A percentile compares a stretch with the other conserved stretches of the same genome.
These are phyloP conservation scores for Perilla frutescens DNA, from an alignment of 257 asterid genomes.

Conservation along the genomic window DNA sequence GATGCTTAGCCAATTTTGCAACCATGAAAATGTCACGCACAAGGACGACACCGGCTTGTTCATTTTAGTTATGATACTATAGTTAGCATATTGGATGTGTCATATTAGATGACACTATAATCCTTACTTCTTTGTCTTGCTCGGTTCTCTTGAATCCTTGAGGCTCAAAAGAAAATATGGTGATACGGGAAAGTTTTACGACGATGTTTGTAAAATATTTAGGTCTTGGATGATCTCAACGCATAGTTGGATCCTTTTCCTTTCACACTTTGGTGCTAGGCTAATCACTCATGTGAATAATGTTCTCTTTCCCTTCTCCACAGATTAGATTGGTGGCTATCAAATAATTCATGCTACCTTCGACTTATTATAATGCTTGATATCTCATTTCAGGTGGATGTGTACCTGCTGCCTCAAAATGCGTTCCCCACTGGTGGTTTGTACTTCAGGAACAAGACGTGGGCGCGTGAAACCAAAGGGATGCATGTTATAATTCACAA, in stretches of 20 bases:
- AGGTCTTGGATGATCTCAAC: not conserved
- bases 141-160: not conserved
- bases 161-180: not conserved
- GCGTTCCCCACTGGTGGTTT: slow-evolving; percentile 98
- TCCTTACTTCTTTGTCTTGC: not conserved
- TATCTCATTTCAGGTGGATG: slow-evolving; percentile 70
- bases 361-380: slow-evolving; percentile 15
- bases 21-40: not conserved
- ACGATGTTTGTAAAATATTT: slow-evolving; percentile 5
- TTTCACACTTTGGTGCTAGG: slow-evolving; percentile 3
- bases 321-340: not conserved
- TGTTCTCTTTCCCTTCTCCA: slow-evolving; percentile 10
- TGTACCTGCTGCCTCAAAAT: slow-evolving; percentile 85
- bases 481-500: slow-evolving; percentile 89
- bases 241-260: not conserved
- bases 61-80: slow-evolving; percentile 16
- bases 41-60: not conserved
- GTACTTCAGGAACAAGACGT: slow-evolving; percentile 92
- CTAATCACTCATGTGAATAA: not conserved
- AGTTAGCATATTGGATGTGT: not conserved
- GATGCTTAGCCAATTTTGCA: not conserved
- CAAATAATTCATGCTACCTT: slow-evolving; percentile 13
- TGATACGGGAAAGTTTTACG: not conserved
- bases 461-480: slow-evolving; percentile 92
- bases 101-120: not conserved